Conservation (phyloP, 306 rosid genomes). For the Hippophae rhamnoides region DNA sequence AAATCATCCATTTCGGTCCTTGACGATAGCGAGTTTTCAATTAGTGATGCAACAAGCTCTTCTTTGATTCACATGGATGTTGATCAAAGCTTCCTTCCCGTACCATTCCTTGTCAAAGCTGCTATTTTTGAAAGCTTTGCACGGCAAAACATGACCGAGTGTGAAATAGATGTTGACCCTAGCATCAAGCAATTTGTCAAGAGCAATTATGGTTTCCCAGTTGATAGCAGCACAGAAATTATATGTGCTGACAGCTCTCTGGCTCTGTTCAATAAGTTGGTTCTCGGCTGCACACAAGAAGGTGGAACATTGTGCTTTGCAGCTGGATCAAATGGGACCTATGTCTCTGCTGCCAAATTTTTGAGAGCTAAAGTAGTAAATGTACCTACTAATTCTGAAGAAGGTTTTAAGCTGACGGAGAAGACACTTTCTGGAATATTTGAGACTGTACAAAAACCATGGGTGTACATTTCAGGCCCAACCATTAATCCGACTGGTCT, state of each 20-base stretch:
- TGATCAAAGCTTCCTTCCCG: conserved; percentile 72
- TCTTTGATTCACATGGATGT: conserved; percentile 87
- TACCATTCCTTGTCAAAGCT: conserved; percentile 78
- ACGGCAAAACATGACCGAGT: conserved; percentile 80
- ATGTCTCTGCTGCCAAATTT: conserved; percentile 77
- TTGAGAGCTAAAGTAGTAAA: conserved; percentile 57
- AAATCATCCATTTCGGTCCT: conserved; percentile 64
- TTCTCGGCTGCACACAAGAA: conserved; percentile 82
- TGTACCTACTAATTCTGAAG: conserved; percentile 47
- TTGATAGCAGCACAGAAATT: conserved; percentile 43
- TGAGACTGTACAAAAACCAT: conserved; percentile 56
- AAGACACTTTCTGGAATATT: conserved; percentile 44
- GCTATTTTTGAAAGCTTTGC: conserved; percentile 95
- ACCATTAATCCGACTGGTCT: conserved; percentile 86
- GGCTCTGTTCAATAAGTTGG: conserved; percentile 79
- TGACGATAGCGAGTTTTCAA: conserved; percentile 63
- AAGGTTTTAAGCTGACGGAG: conserved; percentile 70
- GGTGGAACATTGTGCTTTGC: conserved; percentile 96
- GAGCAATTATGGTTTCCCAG: conserved; percentile 70
- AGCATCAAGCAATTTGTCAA: conserved; percentile 57
- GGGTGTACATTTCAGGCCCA: conserved; percentile 95
- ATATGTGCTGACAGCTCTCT: conserved; percentile 64
- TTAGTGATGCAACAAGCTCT: conserved; percentile 42
- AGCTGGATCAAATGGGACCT: conserved; percentile 79
- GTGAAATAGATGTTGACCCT: conserved; percentile 68